Evolutionary conservation across 2,329 filamentous ascomycete species (phyloP).

Genomic region (Shiraia sp.): DNA sequence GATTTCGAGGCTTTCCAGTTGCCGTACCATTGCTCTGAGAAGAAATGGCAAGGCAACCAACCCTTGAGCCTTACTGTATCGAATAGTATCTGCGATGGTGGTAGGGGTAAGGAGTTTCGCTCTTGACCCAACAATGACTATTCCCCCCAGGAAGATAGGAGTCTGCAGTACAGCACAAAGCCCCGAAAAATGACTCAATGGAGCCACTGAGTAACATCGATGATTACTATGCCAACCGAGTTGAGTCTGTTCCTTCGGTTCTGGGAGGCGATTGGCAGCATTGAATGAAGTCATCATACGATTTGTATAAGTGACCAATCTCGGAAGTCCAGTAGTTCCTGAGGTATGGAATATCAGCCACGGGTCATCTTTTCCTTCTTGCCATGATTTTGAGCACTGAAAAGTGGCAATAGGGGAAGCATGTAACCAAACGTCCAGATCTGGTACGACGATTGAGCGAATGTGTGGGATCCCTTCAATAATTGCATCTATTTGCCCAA

Average conservation of each 20-base stretch:
- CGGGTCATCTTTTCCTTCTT: constrained; percentile 22
- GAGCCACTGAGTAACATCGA: not conserved
- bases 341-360: constrained; percentile 42
- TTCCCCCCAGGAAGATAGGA: constrained; percentile 2
- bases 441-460: constrained; percentile 4
- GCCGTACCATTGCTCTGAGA: not conserved
- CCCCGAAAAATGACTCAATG: constrained; percentile 4
- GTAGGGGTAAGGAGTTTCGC: not conserved
- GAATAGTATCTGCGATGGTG: not conserved
- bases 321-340: constrained; percentile 32
- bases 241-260: constrained; percentile 2
- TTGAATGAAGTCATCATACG: constrained; percentile 10
- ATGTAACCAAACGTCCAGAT: constrained; percentile 1
- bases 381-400: constrained; percentile 17
- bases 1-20: not conserved
- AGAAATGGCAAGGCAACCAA: not conserved
- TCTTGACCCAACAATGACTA: constrained; percentile 1
- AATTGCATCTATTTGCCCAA: constrained; percentile 13
- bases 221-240: constrained; percentile 1
- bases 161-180: constrained; percentile 3
- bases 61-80: constrained; percentile 2
- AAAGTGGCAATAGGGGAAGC: constrained; percentile 4
- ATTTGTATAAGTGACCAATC: constrained; percentile 10
- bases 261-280: constrained; percentile 3
- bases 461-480: not conserved